Evolutionary conservation across 2,329 filamentous ascomycete genomes (phyloP).

Genomic region (Colletotrichum sp.): DNA sequence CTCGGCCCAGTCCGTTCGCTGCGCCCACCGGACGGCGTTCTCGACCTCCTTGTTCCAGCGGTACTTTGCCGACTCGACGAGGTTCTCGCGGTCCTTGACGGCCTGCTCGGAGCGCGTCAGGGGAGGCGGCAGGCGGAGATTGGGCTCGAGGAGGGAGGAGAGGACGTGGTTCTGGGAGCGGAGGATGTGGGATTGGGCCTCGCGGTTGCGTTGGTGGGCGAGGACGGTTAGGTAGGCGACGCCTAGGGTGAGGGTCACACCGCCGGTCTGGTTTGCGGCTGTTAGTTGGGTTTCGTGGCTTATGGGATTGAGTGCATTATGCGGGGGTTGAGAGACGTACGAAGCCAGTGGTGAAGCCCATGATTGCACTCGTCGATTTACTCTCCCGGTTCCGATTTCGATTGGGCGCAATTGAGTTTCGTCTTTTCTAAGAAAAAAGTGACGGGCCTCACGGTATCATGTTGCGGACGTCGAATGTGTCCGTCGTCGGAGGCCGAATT

Average conservation of each 20-base stretch:
- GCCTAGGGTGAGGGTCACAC: constrained; percentile 76
- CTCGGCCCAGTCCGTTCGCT: constrained; percentile 69
- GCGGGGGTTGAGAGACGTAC: constrained; percentile 51
- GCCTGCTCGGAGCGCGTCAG: constrained; percentile 57
- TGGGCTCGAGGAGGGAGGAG: constrained; percentile 55
- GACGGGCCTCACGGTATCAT: constrained; percentile 15
- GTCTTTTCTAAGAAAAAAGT: not conserved
- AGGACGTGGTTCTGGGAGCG: constrained; percentile 62
- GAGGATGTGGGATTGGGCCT: constrained; percentile 60
- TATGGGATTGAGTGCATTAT: not conserved
- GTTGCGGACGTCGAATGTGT: not conserved
- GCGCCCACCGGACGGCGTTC: constrained; percentile 68
- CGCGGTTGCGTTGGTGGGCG: constrained; percentile 72
- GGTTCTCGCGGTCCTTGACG: constrained; percentile 55
- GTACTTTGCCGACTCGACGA: constrained; percentile 75
- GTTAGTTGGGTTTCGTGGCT: not conserved
- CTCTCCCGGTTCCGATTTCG: not conserved
- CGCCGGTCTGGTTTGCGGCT: constrained; percentile 63
- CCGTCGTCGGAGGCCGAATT: constrained; percentile 4
- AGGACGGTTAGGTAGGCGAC: constrained; percentile 75
- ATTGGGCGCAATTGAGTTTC: not conserved
- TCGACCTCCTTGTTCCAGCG: constrained; percentile 80
- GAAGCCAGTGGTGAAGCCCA: constrained; percentile 79
- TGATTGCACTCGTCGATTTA: constrained; percentile 36
- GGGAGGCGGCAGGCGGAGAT: constrained; percentile 49